Conservation (phyloP, 805 yeast species). For the Candida sakaeoensis region DNA sequence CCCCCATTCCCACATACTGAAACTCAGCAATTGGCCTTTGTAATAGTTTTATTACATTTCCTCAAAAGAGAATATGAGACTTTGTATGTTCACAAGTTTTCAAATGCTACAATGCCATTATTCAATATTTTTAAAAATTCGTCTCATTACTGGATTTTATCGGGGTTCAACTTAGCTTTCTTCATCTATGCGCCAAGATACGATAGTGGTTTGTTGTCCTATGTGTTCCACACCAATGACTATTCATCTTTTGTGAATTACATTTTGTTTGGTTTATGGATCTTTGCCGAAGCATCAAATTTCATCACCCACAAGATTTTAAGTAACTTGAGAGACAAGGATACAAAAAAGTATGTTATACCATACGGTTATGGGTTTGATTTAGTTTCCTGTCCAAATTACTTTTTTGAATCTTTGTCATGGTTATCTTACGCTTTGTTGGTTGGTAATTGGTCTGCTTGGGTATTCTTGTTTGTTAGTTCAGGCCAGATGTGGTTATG, state of each 20-base stretch:
- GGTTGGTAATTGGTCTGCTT: conserved; percentile 73
- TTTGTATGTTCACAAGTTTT: conserved; percentile 75
- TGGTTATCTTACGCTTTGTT: conserved; percentile 73
- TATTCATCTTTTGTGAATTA: conserved; percentile 26
- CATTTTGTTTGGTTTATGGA: conserved; percentile 44
- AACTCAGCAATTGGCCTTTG: conserved; percentile 53
- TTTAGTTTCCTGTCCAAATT: conserved; percentile 87
- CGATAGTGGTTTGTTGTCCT: conserved; percentile 18
- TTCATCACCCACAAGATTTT: conserved; percentile 67
- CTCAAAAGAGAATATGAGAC: conserved; percentile 88
- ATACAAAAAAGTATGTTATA: conserved; percentile 52
- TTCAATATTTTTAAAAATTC: conserved; percentile 85
- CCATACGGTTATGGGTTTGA: conserved; percentile 85
- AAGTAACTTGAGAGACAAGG: conserved; percentile 53
- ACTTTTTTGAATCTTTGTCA: conserved; percentile 76
- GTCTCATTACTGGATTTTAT: conserved; percentile 87
- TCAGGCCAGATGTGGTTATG: conserved; percentile 83
- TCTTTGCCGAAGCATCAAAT: conserved; percentile 67
- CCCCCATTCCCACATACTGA: conserved; percentile 37
- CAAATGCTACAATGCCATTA: conserved; percentile 89
- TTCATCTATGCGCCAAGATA: conserved; percentile 39
- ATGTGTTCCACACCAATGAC: conserved; percentile 45
- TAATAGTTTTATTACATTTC: conserved; percentile 69
- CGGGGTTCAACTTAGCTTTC: conserved; percentile 58
- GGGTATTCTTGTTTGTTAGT: conserved; percentile 67